Evolutionary conservation across 2,329 filamentous ascomycete genomes (phyloP).

Genomic region (Magnaporthiopsis poae): DNA sequence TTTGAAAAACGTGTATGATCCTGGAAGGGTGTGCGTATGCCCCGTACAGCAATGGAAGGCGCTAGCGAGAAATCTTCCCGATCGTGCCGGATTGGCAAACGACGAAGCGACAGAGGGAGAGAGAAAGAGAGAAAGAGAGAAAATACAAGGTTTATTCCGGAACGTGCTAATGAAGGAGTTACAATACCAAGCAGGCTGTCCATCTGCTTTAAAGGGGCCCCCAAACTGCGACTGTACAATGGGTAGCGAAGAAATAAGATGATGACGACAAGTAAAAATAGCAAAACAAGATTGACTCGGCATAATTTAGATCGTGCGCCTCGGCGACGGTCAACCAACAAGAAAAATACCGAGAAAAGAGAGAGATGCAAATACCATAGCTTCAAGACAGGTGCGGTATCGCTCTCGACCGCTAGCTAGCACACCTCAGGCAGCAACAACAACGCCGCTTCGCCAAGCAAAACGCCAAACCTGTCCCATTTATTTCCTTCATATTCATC

Average conservation of each 20-base stretch:
- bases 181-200: too few species aligned
- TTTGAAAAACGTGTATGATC: too few species aligned
- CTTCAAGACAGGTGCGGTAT: not conserved
- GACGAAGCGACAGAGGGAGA: not conserved
- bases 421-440: not conserved
- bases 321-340: not conserved
- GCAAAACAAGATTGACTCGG: too few species aligned
- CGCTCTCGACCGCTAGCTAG: not conserved
- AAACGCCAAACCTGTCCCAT: not conserved
- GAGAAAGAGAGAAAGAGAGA: not conserved
- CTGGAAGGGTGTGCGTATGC: too few species aligned
- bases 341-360: not conserved
- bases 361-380: not conserved
- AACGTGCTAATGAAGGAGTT: not conserved
- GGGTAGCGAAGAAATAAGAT: too few species aligned
- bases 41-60: too few species aligned
- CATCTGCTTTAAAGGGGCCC: not conserved
- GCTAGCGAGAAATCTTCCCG: not conserved
- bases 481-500: not conserved
- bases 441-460: not conserved
- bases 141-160: not conserved
- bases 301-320: not conserved
- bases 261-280: too few species aligned
- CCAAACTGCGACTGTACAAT: too few species aligned
- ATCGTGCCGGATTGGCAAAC: too few species aligned